Evolutionary conservation across 495 filamentous ascomycete species (phyloP).

Genomic region (Trichoderma parareesei): DNA sequence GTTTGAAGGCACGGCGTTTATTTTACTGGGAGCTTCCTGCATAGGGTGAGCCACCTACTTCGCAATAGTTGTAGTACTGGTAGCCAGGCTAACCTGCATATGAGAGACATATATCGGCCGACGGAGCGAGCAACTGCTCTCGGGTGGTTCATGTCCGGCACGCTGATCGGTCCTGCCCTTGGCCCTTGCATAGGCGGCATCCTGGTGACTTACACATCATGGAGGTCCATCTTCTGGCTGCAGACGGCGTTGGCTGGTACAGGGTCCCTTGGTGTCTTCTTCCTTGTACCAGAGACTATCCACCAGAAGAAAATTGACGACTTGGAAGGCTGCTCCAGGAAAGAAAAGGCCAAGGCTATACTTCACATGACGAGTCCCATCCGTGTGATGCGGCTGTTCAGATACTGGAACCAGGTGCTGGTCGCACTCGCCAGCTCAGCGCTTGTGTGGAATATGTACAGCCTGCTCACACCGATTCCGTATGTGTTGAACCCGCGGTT

Average conservation of each 20-base stretch:
- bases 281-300: slow-evolving; percentile 63
- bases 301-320: slow-evolving; percentile 50
- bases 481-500: slow-evolving; percentile 70
- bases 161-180: slow-evolving; percentile 61
- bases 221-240: slow-evolving; percentile 67
- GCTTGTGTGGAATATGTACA: slow-evolving; percentile 69
- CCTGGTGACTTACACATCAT: slow-evolving; percentile 60
- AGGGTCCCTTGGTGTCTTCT: slow-evolving; percentile 50
- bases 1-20: slow-evolving; percentile 63
- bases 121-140: slow-evolving; percentile 60
- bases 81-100: not conserved
- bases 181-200: slow-evolving; percentile 61
- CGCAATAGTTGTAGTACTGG: not conserved
- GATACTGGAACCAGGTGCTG: slow-evolving; percentile 59
- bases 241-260: slow-evolving; percentile 55
- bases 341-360: slow-evolving; percentile 42
- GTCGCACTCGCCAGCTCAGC: slow-evolving; percentile 51
- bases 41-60: slow-evolving; percentile 34
- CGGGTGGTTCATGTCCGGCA: slow-evolving; percentile 62
- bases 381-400: slow-evolving; percentile 51
- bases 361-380: slow-evolving; percentile 55
- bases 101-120: slow-evolving; percentile 51
- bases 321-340: slow-evolving; percentile 37
- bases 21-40: slow-evolving; percentile 55
- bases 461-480: slow-evolving; percentile 62